phyloP scores from a whole-genome alignment of 345 rosid species.

The Melaleuca quinquenervia region DNA sequence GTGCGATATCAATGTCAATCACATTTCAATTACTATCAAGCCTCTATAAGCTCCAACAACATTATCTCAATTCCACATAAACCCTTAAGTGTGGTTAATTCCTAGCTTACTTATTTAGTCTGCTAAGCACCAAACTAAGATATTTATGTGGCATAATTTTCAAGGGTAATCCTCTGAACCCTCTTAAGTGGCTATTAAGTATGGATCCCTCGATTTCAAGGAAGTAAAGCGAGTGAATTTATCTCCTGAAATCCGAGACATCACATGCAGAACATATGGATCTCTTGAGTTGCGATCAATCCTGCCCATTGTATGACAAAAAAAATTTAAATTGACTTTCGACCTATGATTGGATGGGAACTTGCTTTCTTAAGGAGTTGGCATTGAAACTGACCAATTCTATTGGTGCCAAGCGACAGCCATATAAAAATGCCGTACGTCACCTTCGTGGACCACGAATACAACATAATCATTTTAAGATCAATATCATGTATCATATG shows the following conservation, averaged over 20 bases:
- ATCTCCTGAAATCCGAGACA: neutral
- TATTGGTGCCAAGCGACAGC: neutral
- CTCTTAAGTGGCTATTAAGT: neutral
- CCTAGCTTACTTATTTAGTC: neutral
- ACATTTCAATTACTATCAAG: neutral
- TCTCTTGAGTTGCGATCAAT: neutral
- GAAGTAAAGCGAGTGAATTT: neutral
- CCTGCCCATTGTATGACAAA: neutral
- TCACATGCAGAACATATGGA: neutral
- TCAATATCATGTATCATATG: neutral
- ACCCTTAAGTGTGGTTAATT: neutral
- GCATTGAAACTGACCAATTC: neutral
- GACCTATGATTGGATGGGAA: neutral
- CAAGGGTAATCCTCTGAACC: neutral
- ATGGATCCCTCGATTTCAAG: neutral
- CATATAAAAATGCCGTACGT: neutral
- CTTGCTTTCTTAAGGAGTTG: neutral
- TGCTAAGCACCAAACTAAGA: neutral
- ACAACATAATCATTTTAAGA: neutral
- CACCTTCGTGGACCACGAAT: neutral
- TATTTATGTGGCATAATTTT: neutral
- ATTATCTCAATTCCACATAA: neutral
- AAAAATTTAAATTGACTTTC: accelerated
- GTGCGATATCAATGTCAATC: neutral
- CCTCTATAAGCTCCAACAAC: neutral